Evolutionary conservation across 2,329 filamentous ascomycete species (phyloP).

Genomic region (Phyllosticta citriasiana): DNA sequence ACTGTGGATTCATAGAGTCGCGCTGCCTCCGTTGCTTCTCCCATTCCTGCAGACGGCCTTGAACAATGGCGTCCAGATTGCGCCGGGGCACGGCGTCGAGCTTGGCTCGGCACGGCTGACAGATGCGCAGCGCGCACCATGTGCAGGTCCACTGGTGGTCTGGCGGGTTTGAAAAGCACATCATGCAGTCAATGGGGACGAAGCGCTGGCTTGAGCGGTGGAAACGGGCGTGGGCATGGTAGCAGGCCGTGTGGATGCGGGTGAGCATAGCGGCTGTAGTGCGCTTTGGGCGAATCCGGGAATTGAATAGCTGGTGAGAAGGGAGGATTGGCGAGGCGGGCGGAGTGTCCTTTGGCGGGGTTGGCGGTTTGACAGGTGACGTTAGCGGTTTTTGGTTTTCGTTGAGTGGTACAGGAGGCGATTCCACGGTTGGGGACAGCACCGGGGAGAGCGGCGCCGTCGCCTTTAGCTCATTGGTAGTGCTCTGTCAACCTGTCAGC

Average conservation of each 20-base stretch:
- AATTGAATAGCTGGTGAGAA: conserved; percentile 2
- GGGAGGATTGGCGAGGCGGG: neutral
- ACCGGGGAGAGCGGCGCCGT: neutral
- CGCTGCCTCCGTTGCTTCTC: neutral
- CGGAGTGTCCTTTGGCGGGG: neutral
- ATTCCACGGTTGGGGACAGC: neutral
- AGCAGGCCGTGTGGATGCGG: conserved; percentile 22
- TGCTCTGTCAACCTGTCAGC: neutral
- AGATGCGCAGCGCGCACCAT: conserved; percentile 29
- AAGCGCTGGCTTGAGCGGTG: conserved; percentile 23
- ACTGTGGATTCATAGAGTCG: neutral
- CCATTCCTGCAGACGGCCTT: neutral
- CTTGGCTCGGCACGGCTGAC: conserved; percentile 20
- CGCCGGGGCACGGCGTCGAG: conserved; percentile 12
- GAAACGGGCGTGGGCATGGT: conserved; percentile 20
- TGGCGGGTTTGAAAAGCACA: conserved; percentile 20
- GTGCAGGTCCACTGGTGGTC: conserved; percentile 25
- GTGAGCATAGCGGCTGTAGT: conserved; percentile 19
- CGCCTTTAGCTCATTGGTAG: neutral
- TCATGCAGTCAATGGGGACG: conserved; percentile 27
- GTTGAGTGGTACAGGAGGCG: neutral
- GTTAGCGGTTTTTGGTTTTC: neutral
- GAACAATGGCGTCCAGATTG: neutral
- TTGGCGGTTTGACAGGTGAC: neutral
- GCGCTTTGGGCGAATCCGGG: conserved; percentile 12